Evolutionary conservation across 2,329 filamentous ascomycete species (phyloP), one percentile per base, ranked within the genome.

Genomic region (Oidium heveae): DNA sequence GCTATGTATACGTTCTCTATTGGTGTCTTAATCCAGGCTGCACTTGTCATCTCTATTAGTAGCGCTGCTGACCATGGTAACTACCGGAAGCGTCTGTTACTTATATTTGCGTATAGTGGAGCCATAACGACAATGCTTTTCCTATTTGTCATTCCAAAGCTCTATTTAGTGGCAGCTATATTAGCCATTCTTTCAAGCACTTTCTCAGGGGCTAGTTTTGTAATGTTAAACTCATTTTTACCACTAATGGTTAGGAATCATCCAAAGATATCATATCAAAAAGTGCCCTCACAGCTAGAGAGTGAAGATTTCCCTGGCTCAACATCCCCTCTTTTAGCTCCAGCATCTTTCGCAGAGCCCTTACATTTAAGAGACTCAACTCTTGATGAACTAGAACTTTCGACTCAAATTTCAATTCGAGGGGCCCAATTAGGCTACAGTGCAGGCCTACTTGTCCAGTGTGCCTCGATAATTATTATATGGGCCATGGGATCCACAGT

Each of bases 1-100:
- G 89, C 87, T 65, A 94, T 96, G 86, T 96, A 96, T 69, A 95
- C 87, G 1, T 98, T 98, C 68, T 94, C 87, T 56, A 72, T 93
- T 63, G 93, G 86, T 65, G 91, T 98, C 1, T 68, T 95, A 20
- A 67, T 95, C 12, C 91, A 98, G 66, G 84, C 88, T 1, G 68
- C 96, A 32, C 70, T 96, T 33, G 93, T 98, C 46, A 86, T 98
- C 59, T 94, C 87, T 64, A 94, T 98, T 73, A 94, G 87, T 63
- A 91, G 86, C 55, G 88, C 89, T 8, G 91, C 91, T 56, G 91
- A 98, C 66, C 89, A 96, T 68, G 91, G 91, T 58, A 82, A 77
- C 61, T 91, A 88, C 70, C 80, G 91, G 57, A 98, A 96, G 72
- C 83, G 80, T 54, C 75, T 98, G 20, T 73, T 98, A 20, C 72